Percentiles rank a stretch among this genome's conserved stretches.
These are phyloP conservation scores for Myxozyma neglecta DNA, from an alignment of 805 yeast species.

Conservation along the genomic window DNA sequence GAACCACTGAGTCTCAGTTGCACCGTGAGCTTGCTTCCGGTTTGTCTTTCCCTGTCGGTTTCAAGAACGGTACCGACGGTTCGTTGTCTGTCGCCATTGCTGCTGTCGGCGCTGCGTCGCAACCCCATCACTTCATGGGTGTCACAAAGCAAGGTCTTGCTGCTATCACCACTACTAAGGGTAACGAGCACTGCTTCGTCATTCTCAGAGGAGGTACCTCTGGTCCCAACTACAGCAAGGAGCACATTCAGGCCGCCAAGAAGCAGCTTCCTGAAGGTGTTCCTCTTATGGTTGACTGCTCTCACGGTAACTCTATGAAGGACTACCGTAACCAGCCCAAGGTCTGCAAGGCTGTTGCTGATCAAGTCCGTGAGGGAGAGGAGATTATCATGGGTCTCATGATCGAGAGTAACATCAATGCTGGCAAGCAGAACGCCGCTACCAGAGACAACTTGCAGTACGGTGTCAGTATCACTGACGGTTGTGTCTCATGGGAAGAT, in stretches of 20 bases:
- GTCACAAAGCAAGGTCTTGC: conserved; percentile 97
- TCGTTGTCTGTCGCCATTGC: conserved; percentile 88
- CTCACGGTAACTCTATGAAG: conserved; percentile 95
- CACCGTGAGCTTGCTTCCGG: conserved; percentile 98
- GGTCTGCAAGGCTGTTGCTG: conserved; percentile 79
- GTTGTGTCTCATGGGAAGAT: conserved; percentile 89
- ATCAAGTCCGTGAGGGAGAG: conserved; percentile 81
- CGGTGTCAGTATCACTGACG: conserved; percentile 97
- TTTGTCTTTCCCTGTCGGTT: conserved; percentile 96
- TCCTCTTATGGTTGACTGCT: conserved; percentile 84
- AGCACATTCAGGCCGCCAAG: conserved; percentile 74
- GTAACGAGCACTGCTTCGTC: conserved; percentile 91
- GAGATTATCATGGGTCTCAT: conserved; percentile 81
- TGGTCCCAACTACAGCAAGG: conserved; percentile 89
- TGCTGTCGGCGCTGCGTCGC: conserved; percentile 88
- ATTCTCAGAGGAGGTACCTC: conserved; percentile 94
- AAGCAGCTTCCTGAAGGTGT: conserved; percentile 55
- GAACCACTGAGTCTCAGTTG: conserved; percentile 97
- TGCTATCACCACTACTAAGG: conserved; percentile 93
- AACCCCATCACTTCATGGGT: conserved; percentile 93
- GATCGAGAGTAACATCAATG: conserved; percentile 91
- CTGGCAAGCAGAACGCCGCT: conserved; percentile 82
- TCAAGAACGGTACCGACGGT: conserved; percentile 98
- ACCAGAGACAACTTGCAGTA: conserved; percentile 65
- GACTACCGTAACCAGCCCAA: conserved; percentile 93